Evolutionary conservation across 139 green algal species (phyloP).

Genomic region (Mesotaenium endlicherianum): DNA sequence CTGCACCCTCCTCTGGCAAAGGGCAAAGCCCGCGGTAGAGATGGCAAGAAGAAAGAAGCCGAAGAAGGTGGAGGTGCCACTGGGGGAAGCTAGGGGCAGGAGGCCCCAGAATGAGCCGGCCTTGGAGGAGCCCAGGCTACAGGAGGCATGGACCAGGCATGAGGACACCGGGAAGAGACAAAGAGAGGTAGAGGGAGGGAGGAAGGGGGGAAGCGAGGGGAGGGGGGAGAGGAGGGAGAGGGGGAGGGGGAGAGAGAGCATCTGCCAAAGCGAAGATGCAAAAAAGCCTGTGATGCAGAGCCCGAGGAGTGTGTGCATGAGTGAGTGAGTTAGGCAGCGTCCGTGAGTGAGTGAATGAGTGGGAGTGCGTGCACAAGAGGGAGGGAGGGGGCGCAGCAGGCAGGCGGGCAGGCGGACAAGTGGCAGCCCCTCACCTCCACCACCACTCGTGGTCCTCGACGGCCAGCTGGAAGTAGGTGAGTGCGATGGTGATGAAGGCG

Average conservation of each 20-base stretch:
- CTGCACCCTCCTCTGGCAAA: neutral
- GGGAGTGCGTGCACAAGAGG: neutral
- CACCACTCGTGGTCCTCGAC: slow-evolving; percentile 67
- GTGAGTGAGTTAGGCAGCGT: no score
- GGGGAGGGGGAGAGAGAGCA: neutral
- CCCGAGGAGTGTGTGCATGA: neutral
- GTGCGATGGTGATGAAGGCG: slow-evolving; percentile 64
- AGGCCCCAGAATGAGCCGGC: neutral
- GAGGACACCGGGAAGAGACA: neutral
- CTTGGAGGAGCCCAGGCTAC: neutral
- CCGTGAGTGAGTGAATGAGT: no score
- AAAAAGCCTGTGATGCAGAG: neutral
- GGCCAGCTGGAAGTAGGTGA: slow-evolving; percentile 70
- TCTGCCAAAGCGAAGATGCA: neutral
- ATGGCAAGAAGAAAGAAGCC: neutral
- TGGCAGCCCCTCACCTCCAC: slow-evolving; percentile 56
- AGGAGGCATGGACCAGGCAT: neutral
- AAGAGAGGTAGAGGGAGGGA: neutral
- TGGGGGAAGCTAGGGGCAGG: neutral
- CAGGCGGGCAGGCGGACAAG: no score
- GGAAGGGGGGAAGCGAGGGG: neutral
- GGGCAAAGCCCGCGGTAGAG: neutral
- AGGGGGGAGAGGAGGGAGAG: neutral
- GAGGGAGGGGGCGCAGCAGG: neutral
- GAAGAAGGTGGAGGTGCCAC: neutral